Evolutionary conservation across 345 rosid genomes (phyloP).

Genomic region (Arabidopsis suecica): DNA sequence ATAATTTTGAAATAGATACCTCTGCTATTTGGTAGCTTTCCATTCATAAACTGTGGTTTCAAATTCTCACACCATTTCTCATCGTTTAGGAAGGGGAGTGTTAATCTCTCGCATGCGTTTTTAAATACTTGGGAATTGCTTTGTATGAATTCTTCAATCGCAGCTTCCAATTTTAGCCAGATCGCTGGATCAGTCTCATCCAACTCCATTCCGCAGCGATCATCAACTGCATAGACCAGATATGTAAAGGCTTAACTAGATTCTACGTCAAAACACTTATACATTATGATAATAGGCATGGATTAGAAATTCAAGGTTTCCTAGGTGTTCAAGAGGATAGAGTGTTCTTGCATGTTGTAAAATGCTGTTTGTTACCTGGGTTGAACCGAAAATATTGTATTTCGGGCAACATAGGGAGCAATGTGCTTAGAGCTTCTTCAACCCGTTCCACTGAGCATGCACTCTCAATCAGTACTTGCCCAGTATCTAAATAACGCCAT

Average conservation of each 20-base stretch:
- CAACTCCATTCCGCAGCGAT: conserved; percentile 96
- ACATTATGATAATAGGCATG: not conserved
- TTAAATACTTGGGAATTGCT: conserved; percentile 72
- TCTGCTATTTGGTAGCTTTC: conserved; percentile 44
- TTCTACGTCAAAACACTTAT: not conserved
- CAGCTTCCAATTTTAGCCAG: conserved; percentile 92
- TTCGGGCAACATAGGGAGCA: conserved; percentile 95
- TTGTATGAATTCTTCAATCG: conserved; percentile 78
- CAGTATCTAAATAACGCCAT: conserved; percentile 98
- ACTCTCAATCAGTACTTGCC: conserved; percentile 98
- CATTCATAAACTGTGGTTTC: conserved; percentile 51
- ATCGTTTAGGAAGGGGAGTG: conserved; percentile 77
- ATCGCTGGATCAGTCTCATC: conserved; percentile 98
- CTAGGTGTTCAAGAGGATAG: conserved; percentile 12
- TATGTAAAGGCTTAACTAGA: conserved; percentile 24
- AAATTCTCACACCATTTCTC: conserved; percentile 69
- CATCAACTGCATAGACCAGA: conserved; percentile 70
- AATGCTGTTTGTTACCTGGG: conserved; percentile 63
- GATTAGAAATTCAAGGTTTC: not conserved
- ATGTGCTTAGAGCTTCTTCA: conserved; percentile 93
- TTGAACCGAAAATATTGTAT: conserved; percentile 91
- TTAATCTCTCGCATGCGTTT: conserved; percentile 72
- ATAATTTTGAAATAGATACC: conserved; percentile 31
- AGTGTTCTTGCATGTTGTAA: conserved; percentile 26
- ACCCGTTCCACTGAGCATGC: conserved; percentile 98